Conservation (phyloP, 805 yeast genomes). For the Barnettozyma vustinii region DNA sequence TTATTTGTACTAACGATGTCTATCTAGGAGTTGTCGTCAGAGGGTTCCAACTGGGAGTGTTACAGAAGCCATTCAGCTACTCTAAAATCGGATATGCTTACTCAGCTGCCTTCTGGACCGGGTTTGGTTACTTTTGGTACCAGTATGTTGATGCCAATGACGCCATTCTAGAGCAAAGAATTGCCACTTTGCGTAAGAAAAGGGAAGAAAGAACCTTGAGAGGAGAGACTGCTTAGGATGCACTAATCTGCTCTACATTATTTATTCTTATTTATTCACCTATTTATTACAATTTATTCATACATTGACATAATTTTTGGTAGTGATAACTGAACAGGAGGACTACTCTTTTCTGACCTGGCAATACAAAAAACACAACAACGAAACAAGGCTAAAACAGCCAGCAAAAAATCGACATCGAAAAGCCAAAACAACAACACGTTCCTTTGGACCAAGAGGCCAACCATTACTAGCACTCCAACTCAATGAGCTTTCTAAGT, state of each 20-base stretch:
- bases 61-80: conserved; percentile 33
- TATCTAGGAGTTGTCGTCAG: conserved; percentile 35
- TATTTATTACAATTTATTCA: conserved; percentile 2
- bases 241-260: background rate
- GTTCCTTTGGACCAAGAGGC: background rate
- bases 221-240: background rate
- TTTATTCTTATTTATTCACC: conserved; percentile 5
- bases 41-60: conserved; percentile 39
- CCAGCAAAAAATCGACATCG: background rate
- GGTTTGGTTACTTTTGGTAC: conserved; percentile 35
- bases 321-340: background rate
- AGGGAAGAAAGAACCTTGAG: conserved; percentile 26
- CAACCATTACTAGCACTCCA: background rate
- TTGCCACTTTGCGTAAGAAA: conserved; percentile 31
- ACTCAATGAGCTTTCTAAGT: conserved; percentile 6
- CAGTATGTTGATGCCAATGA: conserved; percentile 35
- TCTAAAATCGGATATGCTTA: conserved; percentile 37
- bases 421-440: background rate
- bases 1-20: background rate
- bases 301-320: background rate
- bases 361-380: background rate
- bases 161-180: conserved; percentile 31
- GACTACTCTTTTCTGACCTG: background rate
- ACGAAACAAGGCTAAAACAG: background rate
- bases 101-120: conserved; percentile 41